These are phyloP conservation scores for Ustanciosporium gigantosporum DNA, from an alignment of 1,284 basidiomycete genomes.

Conservation along the genomic window DNA sequence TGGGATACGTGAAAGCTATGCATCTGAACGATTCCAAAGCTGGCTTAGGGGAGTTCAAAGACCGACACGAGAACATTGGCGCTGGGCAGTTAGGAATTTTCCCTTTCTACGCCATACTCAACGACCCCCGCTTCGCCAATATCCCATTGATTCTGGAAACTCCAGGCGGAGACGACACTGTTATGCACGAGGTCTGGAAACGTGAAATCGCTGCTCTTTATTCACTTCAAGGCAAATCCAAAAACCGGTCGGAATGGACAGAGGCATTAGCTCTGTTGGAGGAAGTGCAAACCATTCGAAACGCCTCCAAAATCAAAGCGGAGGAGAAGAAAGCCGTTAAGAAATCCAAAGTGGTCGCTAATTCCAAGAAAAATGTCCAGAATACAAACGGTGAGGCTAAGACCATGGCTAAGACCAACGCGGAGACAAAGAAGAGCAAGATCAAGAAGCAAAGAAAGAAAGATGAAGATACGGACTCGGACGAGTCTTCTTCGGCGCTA, in stretches of 20 bases:
- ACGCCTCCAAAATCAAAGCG: neutral
- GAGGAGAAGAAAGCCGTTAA: neutral
- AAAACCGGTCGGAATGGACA: neutral
- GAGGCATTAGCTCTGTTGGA: neutral
- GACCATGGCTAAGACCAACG: no score
- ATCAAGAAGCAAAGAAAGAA: no score
- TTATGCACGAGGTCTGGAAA: slow-evolving; percentile 70
- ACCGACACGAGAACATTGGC: slow-evolving; percentile 83
- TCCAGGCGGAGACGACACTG: slow-evolving; percentile 67
- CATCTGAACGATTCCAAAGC: slow-evolving; percentile 83
- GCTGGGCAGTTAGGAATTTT: slow-evolving; percentile 72
- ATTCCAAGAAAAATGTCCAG: neutral
- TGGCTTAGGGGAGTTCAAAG: slow-evolving; percentile 70
- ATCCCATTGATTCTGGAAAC: slow-evolving; percentile 84
- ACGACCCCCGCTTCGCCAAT: slow-evolving; percentile 70
- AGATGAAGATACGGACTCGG: no score
- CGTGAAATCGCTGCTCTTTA: slow-evolving; percentile 67
- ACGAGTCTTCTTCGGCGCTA: no score
- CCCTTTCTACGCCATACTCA: slow-evolving; percentile 72
- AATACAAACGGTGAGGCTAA: no score
- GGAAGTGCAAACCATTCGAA: neutral
- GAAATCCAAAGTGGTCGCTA: neutral
- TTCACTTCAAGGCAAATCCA: neutral
- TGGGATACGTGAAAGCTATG: slow-evolving; percentile 72
- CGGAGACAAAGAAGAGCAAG: no score